These are phyloP conservation scores for Monilinia fructigena DNA, from an alignment of 2,329 filamentous ascomycete genomes.

Conservation along the genomic window DNA sequence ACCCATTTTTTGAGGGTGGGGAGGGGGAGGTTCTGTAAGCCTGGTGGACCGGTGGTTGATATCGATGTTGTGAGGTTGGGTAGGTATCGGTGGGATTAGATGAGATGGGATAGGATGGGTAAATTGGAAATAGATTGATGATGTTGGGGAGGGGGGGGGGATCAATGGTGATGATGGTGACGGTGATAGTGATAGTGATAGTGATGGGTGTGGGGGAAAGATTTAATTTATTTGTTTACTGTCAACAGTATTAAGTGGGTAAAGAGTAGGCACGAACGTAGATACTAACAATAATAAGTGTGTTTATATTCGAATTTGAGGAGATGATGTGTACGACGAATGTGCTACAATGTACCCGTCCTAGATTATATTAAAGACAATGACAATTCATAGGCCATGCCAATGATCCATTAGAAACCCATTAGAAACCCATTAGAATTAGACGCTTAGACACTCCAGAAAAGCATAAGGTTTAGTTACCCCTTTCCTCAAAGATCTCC, in stretches of 20 bases:
- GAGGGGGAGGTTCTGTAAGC: too few species aligned
- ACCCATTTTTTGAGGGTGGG: conserved; percentile 29
- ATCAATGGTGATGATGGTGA: too few species aligned
- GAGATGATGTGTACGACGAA: background rate
- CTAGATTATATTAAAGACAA: background rate
- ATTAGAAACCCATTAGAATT: too few species aligned
- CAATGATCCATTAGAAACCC: background rate
- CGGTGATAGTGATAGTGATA: too few species aligned
- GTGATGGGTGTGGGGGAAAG: background rate
- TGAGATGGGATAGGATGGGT: conserved; percentile 3
- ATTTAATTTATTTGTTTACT: background rate
- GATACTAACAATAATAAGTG: too few species aligned
- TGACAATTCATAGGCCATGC: background rate
- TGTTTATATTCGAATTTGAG: too few species aligned
- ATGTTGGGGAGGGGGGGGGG: background rate
- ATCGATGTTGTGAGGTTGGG: background rate
- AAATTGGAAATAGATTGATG: conserved; percentile 7
- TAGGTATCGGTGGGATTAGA: background rate
- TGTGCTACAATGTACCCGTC: background rate
- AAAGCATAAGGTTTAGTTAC: too few species aligned
- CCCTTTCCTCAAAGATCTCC: conserved; percentile 2
- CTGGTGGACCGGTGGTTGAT: background rate
- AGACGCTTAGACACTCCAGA: background rate
- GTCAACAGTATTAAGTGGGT: too few species aligned
- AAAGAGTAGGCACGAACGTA: too few species aligned